Evolutionary conservation across 1,139 yeast species (phyloP), one percentile per base, ranked within the genome.

Genomic region (Kluyveromyces marxianus): DNA sequence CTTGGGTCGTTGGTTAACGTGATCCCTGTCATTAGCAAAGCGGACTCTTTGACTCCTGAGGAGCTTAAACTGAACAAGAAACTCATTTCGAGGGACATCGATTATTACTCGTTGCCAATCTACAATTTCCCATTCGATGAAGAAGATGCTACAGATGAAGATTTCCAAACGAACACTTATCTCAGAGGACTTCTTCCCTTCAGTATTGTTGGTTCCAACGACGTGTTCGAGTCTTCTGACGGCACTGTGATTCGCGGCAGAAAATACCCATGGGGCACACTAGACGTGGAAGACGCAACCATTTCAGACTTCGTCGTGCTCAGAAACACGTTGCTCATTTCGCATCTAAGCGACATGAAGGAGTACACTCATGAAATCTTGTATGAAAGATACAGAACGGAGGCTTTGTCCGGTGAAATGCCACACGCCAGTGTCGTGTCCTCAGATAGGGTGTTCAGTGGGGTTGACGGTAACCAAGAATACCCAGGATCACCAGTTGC

Each of bases 311-410:
- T 92, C 63, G 76, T 83, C n/a, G 75, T 84, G 26, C 72, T 92
- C 58, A 81, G 90, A 61, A 82, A 89, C 46, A 90, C 92, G 2
- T 68, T 92, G 42, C 76, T 92, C 58, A 92, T 95, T 41, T 81
- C 96, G n/a, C 98, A 92, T 64, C 74, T 92, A 57, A 90, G 86
- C 61, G 98, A 92, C 63, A 77, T 92, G 66, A 87, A 90, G 66
- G 97, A 92, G 60, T 79, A 83, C 62, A 92, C 97, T 25, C 96
- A 89, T 62, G 96, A 89, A 62, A 79, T 86, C 57, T 72, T 90
- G 53, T 92, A 92, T 64, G 98, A 92, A 66, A 81, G 83, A 51
- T 92, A 92, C 68, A 83, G 98, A 70, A 87, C 97, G 3, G 95
- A 86, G 60, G 82, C 94, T 42, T 76, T 90, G 54, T 83, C 86